Evolutionary conservation across 2,329 filamentous ascomycete genomes (phyloP), one percentile per base, ranked within the genome.

Genomic region (Dactylellina cionopaga): DNA sequence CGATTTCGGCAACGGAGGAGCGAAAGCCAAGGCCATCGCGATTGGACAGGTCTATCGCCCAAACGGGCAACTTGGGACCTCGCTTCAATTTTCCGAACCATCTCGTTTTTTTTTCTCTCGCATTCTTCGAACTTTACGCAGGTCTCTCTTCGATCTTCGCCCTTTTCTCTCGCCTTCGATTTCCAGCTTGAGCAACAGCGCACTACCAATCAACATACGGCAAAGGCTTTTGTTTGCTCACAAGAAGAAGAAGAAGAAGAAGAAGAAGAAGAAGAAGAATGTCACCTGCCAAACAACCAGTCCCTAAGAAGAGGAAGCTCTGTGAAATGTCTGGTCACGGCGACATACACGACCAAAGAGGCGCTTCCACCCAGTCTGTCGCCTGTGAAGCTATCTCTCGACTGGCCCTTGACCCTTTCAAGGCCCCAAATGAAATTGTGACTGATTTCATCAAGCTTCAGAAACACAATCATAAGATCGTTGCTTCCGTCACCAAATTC

Each of bases 41-140:
- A 15, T n/a, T 41, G 9, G 37, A n/a, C 56, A 22, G 43, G 31
- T 24, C 7, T 2, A 6, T 19, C 35, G 10, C 59, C 37, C 27
- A 46, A 64, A 64, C 9, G 17, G 47, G 59, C n/a, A 64, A 64
- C 19, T 54, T 31, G 17, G 22, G 46, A 64, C 59, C 19, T 54
- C 46, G 4, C n/a, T 19, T 24, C 46, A 7, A 31, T 13, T 22
- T 9, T 2, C 22, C 13, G 35, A 29, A 55, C 39, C 51, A 55
- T 27, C 51, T 7, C 33, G 27, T 43, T 37, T 19, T 25, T 52
- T 52, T 63, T 44, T 52, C 33, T n/a, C 29, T 27, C 31, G n/a
- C 25, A 29, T 39, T 44, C 41, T 17, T 3, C 31, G 24, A 39
- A n/a, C 19, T 22, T 25, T n/a, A 19, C 29, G 3, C 25, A 3